Base-by-base conservation (phyloP, 2,329 filamentous ascomycete species). In the Penicillium nordicum region DNA sequence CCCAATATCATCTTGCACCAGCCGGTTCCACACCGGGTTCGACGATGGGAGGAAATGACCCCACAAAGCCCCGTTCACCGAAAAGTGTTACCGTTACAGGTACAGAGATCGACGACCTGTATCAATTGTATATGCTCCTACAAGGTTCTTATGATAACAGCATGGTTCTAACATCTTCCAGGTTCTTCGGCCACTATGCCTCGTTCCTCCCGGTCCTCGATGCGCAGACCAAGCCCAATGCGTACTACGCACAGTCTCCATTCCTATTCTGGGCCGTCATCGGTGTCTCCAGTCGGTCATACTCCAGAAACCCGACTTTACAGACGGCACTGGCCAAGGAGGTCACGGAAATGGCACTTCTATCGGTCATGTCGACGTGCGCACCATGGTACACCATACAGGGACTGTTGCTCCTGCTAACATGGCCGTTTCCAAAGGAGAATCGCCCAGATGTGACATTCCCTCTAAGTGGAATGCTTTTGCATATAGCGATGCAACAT, bases 211-310 rank as follows among this genome's bases (percentile, higher is more conserved):
- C 75, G 0, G 69, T 77, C 16, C 64, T 77, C 0, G 73, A 76
- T 38, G 66, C 68, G 6, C 70, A 80, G 10, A 84, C 87, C 62
- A 76, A 83, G 0, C 88, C 90, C 1, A 88, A 94, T 45, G 79
- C 85, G 56, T 94, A 90, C 70, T 88, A 88, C 68, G 82, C 86
- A 57, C 88, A 93, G 66, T 88, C 91, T 49, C 86, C 87, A 4
- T 79, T 96, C 14, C 82, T 96, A 1, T 96, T 96, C 74, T 96
- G 92, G 92, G 84, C 88, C 46, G 88, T 78, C 6, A 66, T 76
- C 14, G 69, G 71, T 2, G 69, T 74, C 10, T 69, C 69, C 14
- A 74, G 71, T 54, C 67, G 75, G 9, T 69, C 69, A 4, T 78
- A 74, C 50, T 42, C 64, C 1, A 70, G 64, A 25, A 76, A 78